Base-by-base conservation (phyloP, 495 filamentous ascomycete genomes). In the Thozetella sp. region DNA sequence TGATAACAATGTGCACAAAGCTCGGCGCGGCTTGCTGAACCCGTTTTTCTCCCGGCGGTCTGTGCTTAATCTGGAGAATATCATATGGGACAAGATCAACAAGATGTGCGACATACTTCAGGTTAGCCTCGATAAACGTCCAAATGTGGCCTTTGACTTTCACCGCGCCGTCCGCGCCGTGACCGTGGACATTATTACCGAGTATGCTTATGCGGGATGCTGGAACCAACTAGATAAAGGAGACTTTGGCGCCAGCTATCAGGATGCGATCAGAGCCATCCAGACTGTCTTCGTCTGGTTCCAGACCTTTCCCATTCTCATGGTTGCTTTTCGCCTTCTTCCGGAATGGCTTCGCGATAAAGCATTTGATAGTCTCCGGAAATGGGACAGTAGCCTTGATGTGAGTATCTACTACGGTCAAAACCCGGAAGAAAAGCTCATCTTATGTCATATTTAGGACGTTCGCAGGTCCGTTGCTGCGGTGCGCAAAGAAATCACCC, bases 161-260 rank as follows among this genome's bases (percentile, higher is more conserved):
- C 62, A 73, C 43, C 57, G 66, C 27, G 68, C 61, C 59, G 64
- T 70, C 56, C 66, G 71, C 25, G 67, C 72, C 3, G 57, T 80
- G n/a, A 66, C 73, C 1, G 63, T 74, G 2, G 80, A 83, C 60
- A 63, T 80, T 12, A 76, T 80, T 19, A 75, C 70, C 22, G 77
- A 77, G 50, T 81, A 78, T 57, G 71, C 66, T 0, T 80, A 77
- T 55, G 63, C 63, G 13, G 58, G 72, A 0, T 74, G 63, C 54
- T 72, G 64, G 60, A 57, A 66, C 24, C 43, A 60, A 22, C 22
- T 66, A 2, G 64, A 63, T 40, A 45, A 27, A 25, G 15, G 2
- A 0, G 54, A 60, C 11, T 57, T 62, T 20, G 70, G 65, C 0
- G 51, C 15, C 0, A 25, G 40, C 6, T 74, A 68, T 58, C 71